Evolutionary conservation across 139 green algal species (phyloP).

Genomic region (Haematococcus lacustris): DNA sequence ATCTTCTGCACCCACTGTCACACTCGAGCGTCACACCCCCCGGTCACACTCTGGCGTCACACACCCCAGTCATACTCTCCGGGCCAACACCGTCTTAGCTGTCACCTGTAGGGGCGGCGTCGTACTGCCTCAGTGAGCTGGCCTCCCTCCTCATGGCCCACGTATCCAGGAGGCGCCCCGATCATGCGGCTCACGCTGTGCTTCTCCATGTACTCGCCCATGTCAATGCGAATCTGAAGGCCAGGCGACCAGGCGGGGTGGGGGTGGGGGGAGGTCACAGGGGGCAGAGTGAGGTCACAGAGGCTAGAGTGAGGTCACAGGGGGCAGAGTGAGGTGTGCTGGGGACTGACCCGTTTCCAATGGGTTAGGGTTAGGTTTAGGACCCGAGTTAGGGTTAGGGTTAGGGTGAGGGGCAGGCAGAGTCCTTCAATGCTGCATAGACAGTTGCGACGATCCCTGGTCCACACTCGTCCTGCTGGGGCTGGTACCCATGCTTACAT

Average conservation of each 20-base stretch:
- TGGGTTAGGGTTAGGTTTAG: not conserved
- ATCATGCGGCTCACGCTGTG: conserved; percentile 81
- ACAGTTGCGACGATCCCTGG: not conserved
- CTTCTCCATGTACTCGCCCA: conserved; percentile 97
- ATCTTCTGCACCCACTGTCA: not conserved
- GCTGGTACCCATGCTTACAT: not conserved
- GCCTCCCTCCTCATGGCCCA: conserved; percentile 60
- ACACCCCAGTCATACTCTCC: not conserved
- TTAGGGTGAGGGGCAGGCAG: not conserved
- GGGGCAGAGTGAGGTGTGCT: not conserved
- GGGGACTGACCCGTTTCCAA: not conserved
- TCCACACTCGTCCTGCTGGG: not conserved
- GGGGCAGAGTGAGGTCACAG: not conserved
- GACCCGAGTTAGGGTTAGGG: not conserved
- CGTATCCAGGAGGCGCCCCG: conserved; percentile 81
- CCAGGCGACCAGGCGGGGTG: not conserved
- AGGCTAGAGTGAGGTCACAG: not conserved
- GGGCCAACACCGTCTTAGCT: not conserved
- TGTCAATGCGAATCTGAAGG: conserved; percentile 78
- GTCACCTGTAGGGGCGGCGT: conserved; percentile 60
- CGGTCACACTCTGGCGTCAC: not conserved
- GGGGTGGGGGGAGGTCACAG: not conserved
- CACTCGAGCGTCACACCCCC: not conserved
- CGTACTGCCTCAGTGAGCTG: conserved; percentile 93
- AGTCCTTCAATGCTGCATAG: not conserved